Evolutionary conservation across 345 rosid genomes (phyloP), one percentile per base, ranked within the genome.

Genomic region (Excoecaria agallocha): DNA sequence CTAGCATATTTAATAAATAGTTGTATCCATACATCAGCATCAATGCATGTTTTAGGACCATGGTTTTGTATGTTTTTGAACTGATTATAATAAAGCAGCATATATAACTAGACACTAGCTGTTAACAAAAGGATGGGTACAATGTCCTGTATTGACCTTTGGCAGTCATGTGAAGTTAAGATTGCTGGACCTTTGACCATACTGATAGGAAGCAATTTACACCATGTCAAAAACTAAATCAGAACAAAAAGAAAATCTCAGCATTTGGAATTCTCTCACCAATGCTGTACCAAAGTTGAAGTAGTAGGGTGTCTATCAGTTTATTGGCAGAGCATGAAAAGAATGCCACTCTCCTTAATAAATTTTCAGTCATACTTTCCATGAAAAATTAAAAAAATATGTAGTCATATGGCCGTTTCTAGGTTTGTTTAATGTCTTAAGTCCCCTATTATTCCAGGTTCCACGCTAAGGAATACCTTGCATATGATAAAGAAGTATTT

Each of bases 381-480:
- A 16, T 1, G 7, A 52, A 15, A 15, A 52, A 19, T 30, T 22
- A 16, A 52, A 52, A 52, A 16, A 16, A 9, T 22, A 7, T 22
- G 37, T 35, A n/a, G 12, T 58, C 24, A n/a, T 22, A n/a, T 58
- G 48, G 68, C 48, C 5, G 11, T 70, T 77, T 52, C 9, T 68
- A 0, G 17, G 12, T 52, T 52, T 3, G 35, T 48, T 30, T 56
- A 30, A 30, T 3, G 24, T 48, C 30, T 16, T 0, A 25, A 5
- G 48, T 76, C 15, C 20, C 9, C n/a, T 50, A 19, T 75, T 30
- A 71, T 77, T 57, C 72, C 80, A 92, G 98, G 86, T 92, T 94
- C 74, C 98, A 94, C 85, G 97, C 97, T 38, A 92, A 84, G 82
- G 98, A 94, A 79, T 94, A 89, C 78, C 98, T 97, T 56, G 89